These are phyloP conservation scores for Claviceps purpurea DNA, from an alignment of 2,329 filamentous ascomycete species.

Conservation along the genomic window DNA sequence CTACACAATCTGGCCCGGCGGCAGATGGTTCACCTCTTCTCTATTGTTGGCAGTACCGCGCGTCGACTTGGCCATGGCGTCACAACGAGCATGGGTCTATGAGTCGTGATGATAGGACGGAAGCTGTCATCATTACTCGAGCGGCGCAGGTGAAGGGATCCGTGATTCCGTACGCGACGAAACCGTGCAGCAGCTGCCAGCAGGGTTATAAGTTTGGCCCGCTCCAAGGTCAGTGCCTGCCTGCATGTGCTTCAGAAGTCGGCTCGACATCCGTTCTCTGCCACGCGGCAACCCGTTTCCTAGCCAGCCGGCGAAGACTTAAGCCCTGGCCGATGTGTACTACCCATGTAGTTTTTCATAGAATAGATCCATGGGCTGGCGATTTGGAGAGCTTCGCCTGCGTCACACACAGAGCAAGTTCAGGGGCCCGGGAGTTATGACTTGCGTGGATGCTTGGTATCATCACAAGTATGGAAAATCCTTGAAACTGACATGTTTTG, in stretches of 20 bases:
- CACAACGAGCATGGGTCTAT: constrained; percentile 6
- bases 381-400: background rate
- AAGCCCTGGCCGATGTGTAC: background rate
- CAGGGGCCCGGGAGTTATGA: background rate
- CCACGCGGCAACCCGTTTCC: background rate
- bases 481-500: background rate
- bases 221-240: background rate
- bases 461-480: background rate
- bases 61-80: constrained; percentile 6
- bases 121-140: background rate
- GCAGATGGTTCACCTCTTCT: background rate
- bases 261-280: background rate
- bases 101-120: background rate
- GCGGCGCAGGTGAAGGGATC: background rate
- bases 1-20: background rate
- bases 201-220: background rate
- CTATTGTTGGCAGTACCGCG: constrained; percentile 6
- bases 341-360: background rate
- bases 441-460: background rate
- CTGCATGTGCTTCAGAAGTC: background rate
- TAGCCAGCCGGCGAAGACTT: background rate
- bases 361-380: background rate
- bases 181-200: too few relatives aligned
- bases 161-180: background rate
- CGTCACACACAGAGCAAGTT: background rate